Evolutionary conservation across 2,329 filamentous ascomycete species (phyloP).

Genomic region (Teratosphaeria pseudoeucalypti): DNA sequence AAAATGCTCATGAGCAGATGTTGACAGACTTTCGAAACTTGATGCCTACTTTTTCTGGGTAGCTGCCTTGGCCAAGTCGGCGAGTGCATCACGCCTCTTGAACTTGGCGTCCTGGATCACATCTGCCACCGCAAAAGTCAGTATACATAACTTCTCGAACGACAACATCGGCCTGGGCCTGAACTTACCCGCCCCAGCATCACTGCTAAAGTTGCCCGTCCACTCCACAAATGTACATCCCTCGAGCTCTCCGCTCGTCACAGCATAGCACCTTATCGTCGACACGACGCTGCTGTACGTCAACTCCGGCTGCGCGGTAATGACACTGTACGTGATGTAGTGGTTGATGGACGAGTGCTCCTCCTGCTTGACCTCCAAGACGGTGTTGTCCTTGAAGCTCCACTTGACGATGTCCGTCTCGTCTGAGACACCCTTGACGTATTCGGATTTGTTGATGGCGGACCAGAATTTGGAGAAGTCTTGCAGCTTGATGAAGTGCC

Average conservation of each 20-base stretch:
- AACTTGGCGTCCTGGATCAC: slow-evolving; percentile 67
- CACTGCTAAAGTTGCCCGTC: slow-evolving; percentile 59
- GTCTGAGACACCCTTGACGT: slow-evolving; percentile 49
- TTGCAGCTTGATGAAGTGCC: slow-evolving; percentile 62
- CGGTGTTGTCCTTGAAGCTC: slow-evolving; percentile 60
- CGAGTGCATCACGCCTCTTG: slow-evolving; percentile 62
- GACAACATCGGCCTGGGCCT: not conserved
- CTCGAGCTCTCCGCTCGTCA: slow-evolving; percentile 57
- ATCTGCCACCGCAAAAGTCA: slow-evolving; percentile 31
- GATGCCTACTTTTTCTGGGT: slow-evolving; percentile 21
- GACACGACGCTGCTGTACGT: slow-evolving; percentile 57
- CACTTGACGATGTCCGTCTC: slow-evolving; percentile 60
- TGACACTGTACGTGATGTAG: slow-evolving; percentile 65
- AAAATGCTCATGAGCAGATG: not conserved
- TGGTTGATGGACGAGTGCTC: slow-evolving; percentile 62
- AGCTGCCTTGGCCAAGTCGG: slow-evolving; percentile 46
- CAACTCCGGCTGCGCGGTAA: slow-evolving; percentile 54
- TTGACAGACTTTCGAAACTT: not conserved
- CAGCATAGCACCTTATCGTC: slow-evolving; percentile 54
- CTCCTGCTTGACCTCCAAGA: slow-evolving; percentile 64
- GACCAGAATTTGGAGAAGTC: slow-evolving; percentile 59
- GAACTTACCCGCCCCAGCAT: slow-evolving; percentile 55
- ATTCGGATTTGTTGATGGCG: slow-evolving; percentile 49
- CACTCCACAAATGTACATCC: slow-evolving; percentile 59
- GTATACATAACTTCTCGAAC: not conserved